Evolutionary conservation across 169 alveolate genomes (phyloP), one percentile per base, ranked within the genome.

Genomic region (Besnoitia besnoiti): DNA sequence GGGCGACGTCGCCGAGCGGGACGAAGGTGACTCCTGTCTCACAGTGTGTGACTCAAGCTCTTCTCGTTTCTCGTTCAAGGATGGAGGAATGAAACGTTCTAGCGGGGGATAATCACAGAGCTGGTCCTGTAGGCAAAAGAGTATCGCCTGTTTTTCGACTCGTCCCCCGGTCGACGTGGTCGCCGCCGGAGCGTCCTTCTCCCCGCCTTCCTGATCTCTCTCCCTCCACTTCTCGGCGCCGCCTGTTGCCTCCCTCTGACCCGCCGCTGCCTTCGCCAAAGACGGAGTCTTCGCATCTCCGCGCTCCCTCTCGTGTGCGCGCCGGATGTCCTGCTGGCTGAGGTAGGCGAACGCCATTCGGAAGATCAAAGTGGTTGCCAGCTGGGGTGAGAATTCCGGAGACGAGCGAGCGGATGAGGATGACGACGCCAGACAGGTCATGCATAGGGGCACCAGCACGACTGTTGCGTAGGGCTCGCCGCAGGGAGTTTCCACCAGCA

Each of bases 401-500:
- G 67, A 19, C 33, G 67, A 55, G 1, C 30, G 12, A 49, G 24
- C 24, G 5, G 55, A 5, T 14, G 24, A 5, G 55, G 7, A 55
- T 5, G 67, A 55, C 12, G 24, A 3, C 12, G 30, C 30, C 7
- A 35, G 44, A 16, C 82, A 73, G 12, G n/a, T 27, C 39, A 73
- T 19, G 46, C 82, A 73, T 0, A 73, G 27, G 24, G 82, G 82
- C 39, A 73, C 39, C 24, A 73, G 46, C 44, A 73, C 21, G 82
- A 73, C 46, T 73, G 82, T 73, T 39, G 82, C n/a, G 46, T 73
- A 73, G 24, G 82, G 82, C 46, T 73, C 82, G 12, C 82, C 82
- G 27, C 47, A 73, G 30, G 82, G 67, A 16, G 24, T 19, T 55
- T 21, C 67, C 67, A n/a, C 33, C n/a, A 55, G 67, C 12, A 55